phyloP scores from a whole-genome alignment of 2,329 filamentous ascomycete genomes.

The Celoporthe dispersa region DNA sequence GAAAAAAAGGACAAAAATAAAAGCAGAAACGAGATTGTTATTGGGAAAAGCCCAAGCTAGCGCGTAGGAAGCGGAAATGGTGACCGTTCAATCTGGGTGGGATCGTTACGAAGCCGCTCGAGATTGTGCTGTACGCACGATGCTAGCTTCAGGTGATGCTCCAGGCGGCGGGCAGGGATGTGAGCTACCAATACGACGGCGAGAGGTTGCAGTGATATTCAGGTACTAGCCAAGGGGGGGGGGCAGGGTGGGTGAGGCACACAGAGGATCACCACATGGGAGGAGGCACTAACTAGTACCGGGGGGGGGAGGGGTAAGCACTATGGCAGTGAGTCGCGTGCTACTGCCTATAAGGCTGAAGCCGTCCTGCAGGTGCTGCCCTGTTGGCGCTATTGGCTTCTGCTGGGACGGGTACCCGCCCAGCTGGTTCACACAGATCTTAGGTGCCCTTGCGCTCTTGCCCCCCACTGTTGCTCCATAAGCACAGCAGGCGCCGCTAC shows the following conservation, averaged over 20 bases:
- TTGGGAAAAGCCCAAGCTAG: constrained; percentile 2
- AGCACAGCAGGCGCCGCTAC: neutral
- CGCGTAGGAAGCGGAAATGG: constrained; percentile 2
- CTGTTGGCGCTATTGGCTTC: neutral
- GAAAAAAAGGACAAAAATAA: neutral
- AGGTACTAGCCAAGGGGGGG: neutral
- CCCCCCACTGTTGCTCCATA: neutral
- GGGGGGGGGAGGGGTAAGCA: neutral
- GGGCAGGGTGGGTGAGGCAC: neutral
- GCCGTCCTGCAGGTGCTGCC: neutral
- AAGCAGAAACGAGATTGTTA: neutral
- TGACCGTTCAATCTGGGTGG: neutral
- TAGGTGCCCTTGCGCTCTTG: neutral
- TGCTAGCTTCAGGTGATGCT: neutral
- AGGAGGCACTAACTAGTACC: neutral
- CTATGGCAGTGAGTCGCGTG: constrained; percentile 7
- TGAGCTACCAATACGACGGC: neutral
- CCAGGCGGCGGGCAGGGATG: neutral
- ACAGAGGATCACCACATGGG: neutral
- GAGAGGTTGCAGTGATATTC: neutral
- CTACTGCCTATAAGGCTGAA: constrained; percentile 9
- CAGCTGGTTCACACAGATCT: neutral
- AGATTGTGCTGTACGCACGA: neutral
- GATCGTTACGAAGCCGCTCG: constrained; percentile 3
- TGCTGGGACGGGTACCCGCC: constrained; percentile 1